Evolutionary conservation across 2,329 filamentous ascomycete genomes (phyloP).

Genomic region (Trichocomaceae sp.): DNA sequence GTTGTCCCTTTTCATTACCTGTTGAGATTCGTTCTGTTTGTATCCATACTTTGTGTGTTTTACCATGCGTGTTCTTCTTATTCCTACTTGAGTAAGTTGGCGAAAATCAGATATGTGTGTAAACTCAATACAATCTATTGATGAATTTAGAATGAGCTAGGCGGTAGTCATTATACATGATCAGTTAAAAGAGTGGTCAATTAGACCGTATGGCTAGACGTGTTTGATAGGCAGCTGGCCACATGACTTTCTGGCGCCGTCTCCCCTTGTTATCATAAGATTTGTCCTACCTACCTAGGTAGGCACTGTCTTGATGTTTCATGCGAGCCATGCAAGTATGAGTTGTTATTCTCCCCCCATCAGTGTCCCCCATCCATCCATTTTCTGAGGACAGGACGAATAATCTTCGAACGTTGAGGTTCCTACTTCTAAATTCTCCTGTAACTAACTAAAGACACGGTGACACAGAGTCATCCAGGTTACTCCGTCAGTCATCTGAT

Average conservation of each 20-base stretch:
- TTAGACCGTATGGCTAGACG: no score
- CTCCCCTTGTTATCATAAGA: not conserved
- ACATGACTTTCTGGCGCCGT: no score
- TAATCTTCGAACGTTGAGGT: no score
- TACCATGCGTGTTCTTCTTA: slow-evolving; percentile 3
- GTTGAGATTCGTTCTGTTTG: not conserved
- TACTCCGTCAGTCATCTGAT: no score
- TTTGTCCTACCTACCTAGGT: not conserved
- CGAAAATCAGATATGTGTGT: not conserved
- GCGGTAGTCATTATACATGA: not conserved
- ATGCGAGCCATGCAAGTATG: not conserved
- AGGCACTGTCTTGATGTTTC: not conserved
- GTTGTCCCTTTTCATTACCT: not conserved
- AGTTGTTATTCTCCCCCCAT: not conserved
- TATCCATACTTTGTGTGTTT: slow-evolving; percentile 1
- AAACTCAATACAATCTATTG: not conserved
- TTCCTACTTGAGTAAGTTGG: not conserved
- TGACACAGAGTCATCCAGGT: no score
- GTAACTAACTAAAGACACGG: no score
- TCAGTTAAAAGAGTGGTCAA: no score
- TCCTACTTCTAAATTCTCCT: no score
- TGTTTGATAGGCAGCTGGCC: no score
- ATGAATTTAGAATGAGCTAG: not conserved
- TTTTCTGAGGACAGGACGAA: no score
- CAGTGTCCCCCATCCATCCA: no score